phyloP scores from a whole-genome alignment of 2,329 filamentous ascomycete genomes.

The Fusarium euwallaceae region DNA sequence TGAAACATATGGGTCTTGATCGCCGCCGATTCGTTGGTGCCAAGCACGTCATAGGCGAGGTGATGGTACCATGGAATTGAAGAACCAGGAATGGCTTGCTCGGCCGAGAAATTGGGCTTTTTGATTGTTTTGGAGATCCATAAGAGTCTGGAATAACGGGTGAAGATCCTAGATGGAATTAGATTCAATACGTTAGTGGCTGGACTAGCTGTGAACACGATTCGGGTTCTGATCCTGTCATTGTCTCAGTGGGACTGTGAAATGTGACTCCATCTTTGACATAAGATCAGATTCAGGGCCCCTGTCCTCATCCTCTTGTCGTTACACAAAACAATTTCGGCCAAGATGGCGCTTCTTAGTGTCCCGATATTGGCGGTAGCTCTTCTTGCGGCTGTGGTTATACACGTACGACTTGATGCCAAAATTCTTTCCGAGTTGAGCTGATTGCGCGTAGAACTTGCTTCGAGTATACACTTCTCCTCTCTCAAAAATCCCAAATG shows the following conservation, averaged over 20 bases:
- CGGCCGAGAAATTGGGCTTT: background rate
- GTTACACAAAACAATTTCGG: background rate
- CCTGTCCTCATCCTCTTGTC: background rate
- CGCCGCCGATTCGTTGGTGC: background rate
- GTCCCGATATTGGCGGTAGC: background rate
- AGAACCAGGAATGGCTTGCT: background rate
- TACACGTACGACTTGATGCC: background rate
- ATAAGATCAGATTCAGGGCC: background rate
- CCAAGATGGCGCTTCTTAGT: background rate
- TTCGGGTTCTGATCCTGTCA: background rate
- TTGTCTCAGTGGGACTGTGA: background rate
- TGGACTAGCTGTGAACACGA: background rate
- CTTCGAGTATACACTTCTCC: constrained; percentile 14
- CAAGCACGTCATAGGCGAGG: constrained; percentile 15
- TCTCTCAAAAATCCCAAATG: constrained; percentile 37
- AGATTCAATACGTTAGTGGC: background rate
- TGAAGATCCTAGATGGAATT: background rate
- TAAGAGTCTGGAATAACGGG: background rate
- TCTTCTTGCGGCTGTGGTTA: background rate
- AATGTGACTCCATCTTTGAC: background rate
- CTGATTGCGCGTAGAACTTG: background rate
- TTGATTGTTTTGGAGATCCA: background rate
- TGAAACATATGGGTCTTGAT: constrained; percentile 1
- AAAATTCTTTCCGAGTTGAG: background rate
- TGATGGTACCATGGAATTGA: constrained; percentile 8